A percentile compares a stretch with the other conserved stretches of the same genome.
These are phyloP conservation scores for Aspergillus pseudoterreus DNA, from an alignment of 2,329 filamentous ascomycete species.

Conservation along the genomic window DNA sequence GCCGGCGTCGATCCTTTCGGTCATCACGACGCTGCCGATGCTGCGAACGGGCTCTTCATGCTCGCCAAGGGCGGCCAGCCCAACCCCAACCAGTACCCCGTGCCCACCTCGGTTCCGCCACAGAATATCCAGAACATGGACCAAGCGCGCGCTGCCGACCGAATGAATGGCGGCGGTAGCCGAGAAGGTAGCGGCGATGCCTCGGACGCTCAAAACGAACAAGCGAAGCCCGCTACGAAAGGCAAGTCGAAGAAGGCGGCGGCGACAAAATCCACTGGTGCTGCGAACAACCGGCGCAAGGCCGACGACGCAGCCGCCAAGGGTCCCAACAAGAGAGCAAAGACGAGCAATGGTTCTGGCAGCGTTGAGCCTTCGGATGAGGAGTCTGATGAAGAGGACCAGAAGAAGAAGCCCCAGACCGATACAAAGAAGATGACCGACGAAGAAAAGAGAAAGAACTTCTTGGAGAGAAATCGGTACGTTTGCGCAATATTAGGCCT, in stretches of 20 bases:
- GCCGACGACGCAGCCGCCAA: constrained; percentile 68
- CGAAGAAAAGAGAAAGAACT: constrained; percentile 97
- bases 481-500: constrained; percentile 24
- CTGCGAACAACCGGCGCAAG: constrained; percentile 70
- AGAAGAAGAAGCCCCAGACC: constrained; percentile 50
- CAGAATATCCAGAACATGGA: constrained; percentile 53
- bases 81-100: constrained; percentile 54
- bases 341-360: constrained; percentile 50
- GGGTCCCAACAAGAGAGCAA: constrained; percentile 69
- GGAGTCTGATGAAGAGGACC: constrained; percentile 48
- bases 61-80: constrained; percentile 65
- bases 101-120: constrained; percentile 48
- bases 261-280: constrained; percentile 41
- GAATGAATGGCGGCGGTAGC: constrained; percentile 51
- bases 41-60: constrained; percentile 90
- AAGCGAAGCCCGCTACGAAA: constrained; percentile 61
- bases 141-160: constrained; percentile 43
- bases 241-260: constrained; percentile 67
- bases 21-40: constrained; percentile 86
- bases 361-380: constrained; percentile 41
- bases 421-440: constrained; percentile 86
- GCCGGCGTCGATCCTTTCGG: constrained; percentile 66
- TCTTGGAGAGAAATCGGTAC: constrained; percentile 92
- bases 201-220: constrained; percentile 69
- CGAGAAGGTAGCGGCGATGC: constrained; percentile 67